These are phyloP conservation scores for Botrytis fragariae DNA, from an alignment of 2,329 filamentous ascomycete genomes.

Conservation along the genomic window DNA sequence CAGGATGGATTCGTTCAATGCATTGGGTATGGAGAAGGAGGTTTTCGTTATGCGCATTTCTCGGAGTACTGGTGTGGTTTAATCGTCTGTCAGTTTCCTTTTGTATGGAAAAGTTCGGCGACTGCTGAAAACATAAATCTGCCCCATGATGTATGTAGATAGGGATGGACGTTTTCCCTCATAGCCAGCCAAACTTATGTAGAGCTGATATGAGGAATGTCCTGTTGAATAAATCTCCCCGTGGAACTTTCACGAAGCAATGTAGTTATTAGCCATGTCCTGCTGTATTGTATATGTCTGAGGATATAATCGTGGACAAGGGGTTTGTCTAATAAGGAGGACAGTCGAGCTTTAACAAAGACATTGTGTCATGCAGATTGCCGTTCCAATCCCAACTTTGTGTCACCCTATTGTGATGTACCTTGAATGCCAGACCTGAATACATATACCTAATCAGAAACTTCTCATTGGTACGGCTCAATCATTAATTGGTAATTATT, in stretches of 20 bases:
- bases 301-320: conserved; percentile 2
- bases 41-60: conserved; percentile 15
- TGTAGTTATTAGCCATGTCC: neutral
- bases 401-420: neutral
- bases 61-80: neutral
- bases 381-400: conserved; percentile 9
- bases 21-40: conserved; percentile 15
- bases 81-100: neutral
- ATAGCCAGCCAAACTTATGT: neutral
- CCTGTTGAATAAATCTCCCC: neutral
- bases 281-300: neutral
- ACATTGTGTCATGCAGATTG: conserved; percentile 24
- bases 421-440: neutral
- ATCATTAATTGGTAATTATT: neutral
- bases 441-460: neutral
- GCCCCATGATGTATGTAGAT: conserved; percentile 9
- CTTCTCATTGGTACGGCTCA: neutral
- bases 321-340: neutral
- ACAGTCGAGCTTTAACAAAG: conserved; percentile 17
- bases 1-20: conserved; percentile 9
- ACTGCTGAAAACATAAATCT: neutral
- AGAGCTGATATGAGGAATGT: neutral
- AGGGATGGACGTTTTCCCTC: conserved; percentile 4
- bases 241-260: conserved; percentile 4
- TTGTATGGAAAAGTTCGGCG: conserved; percentile 3